phyloP scores from a whole-genome alignment of 768 basidiomycete genomes.

The Porpolomopsis calyptriformis region DNA sequence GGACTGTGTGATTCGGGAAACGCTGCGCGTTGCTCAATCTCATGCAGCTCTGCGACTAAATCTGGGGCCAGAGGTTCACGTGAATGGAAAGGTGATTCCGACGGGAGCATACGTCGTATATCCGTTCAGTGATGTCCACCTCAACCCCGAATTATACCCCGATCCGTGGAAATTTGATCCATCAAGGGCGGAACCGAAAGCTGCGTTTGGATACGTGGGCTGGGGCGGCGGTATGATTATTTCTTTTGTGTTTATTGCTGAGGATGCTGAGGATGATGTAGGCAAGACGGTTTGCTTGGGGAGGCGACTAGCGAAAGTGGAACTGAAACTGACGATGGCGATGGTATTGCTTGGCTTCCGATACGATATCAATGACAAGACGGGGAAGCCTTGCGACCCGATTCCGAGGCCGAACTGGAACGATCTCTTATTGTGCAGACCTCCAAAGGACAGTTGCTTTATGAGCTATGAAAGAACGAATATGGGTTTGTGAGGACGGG shows the following conservation, averaged over 20 bases:
- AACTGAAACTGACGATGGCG: slow-evolving; percentile 61
- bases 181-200: slow-evolving; percentile 32
- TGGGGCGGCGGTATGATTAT: slow-evolving; percentile 64
- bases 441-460: slow-evolving; percentile 42
- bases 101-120: slow-evolving; percentile 69
- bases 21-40: slow-evolving; percentile 68
- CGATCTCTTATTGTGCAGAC: slow-evolving; percentile 59
- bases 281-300: slow-evolving; percentile 65
- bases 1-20: slow-evolving; percentile 66
- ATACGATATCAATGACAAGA: slow-evolving; percentile 44
- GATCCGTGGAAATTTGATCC: slow-evolving; percentile 77
- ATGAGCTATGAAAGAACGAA: slow-evolving; percentile 38
- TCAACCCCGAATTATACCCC: slow-evolving; percentile 59
- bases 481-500: slow-evolving; percentile 21
- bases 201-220: slow-evolving; percentile 55
- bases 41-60: slow-evolving; percentile 76
- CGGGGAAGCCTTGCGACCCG: slow-evolving; percentile 32
- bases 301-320: slow-evolving; percentile 61
- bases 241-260: slow-evolving; percentile 9
- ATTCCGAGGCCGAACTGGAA: slow-evolving; percentile 69
- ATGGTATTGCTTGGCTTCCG: slow-evolving; percentile 58
- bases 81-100: slow-evolving; percentile 59
- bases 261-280: slow-evolving; percentile 19
- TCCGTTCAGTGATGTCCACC: slow-evolving; percentile 72
- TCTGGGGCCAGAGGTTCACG: slow-evolving; percentile 58